These are phyloP conservation scores for Thermothelomyces thermophilus DNA, from an alignment of 2,329 filamentous ascomycete species.

Conservation along the genomic window DNA sequence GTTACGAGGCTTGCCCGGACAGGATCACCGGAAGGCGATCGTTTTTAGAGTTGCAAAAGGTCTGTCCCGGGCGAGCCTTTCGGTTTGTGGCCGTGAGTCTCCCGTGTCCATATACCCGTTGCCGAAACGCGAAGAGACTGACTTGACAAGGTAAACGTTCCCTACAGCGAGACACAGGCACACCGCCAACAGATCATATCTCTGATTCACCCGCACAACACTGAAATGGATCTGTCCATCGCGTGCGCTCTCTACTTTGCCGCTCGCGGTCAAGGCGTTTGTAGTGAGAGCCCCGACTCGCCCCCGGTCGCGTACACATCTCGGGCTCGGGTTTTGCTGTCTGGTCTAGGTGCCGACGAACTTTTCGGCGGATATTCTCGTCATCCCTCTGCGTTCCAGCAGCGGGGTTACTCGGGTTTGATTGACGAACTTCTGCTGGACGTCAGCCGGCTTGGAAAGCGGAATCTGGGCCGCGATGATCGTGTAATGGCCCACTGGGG, in stretches of 20 bases:
- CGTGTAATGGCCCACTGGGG: constrained; percentile 85
- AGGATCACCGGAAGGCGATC: constrained; percentile 78
- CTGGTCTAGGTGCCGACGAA: constrained; percentile 91
- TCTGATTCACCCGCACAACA: constrained; percentile 88
- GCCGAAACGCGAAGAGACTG: neutral
- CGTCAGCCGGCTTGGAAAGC: constrained; percentile 75
- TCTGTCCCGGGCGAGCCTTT: constrained; percentile 69
- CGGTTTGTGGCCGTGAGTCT: constrained; percentile 65
- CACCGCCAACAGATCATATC: constrained; percentile 65
- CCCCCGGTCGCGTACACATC: constrained; percentile 50
- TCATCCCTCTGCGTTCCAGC: constrained; percentile 68
- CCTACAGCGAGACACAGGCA: constrained; percentile 64
- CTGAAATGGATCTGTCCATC: constrained; percentile 98
- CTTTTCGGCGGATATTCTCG: constrained; percentile 90
- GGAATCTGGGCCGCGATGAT: constrained; percentile 94
- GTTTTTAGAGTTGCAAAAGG: constrained; percentile 61
- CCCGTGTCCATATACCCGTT: too few species aligned
- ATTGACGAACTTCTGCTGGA: constrained; percentile 80
- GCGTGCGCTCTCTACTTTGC: constrained; percentile 93
- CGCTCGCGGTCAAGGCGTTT: constrained; percentile 60
- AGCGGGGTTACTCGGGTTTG: constrained; percentile 63
- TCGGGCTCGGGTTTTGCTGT: constrained; percentile 75
- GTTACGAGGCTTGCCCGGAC: constrained; percentile 84
- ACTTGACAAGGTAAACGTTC: constrained; percentile 60
- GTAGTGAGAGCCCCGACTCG: constrained; percentile 26